Evolutionary conservation across 441 rosid species (phyloP), one percentile per base, ranked within the genome.

Genomic region (Macaranga tanarius): DNA sequence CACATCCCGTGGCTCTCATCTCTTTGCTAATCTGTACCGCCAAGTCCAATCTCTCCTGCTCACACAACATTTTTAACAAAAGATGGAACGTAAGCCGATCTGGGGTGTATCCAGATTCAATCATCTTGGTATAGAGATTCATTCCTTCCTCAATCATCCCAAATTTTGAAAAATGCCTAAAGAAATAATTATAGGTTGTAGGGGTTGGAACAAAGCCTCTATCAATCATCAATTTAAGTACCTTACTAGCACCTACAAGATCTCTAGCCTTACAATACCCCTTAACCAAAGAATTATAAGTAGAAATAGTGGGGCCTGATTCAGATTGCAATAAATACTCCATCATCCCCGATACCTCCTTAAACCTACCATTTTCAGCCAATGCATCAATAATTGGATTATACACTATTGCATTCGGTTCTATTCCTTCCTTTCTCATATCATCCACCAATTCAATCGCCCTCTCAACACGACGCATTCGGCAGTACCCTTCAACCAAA

Each of bases 261-360:
- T 95, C 86, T 67, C 83, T 87, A 1, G 91, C 92, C 84, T 91
- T 89, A 76, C 96, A 91, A 71, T 83, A 86, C 48, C 92, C 90
- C 83, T 91, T 90, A 26, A 92, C 91, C 55, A 91, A 84, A n/a
- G 98, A 95, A 81, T 90, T 91, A 77, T 90, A 91, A 25, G 92
- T 92, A 67, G 89, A 82, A 61, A 92, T 75, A 0, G 86, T 85
- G 45, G 98, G 99, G 64, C 92, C 95, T 0, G 88, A 81, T 64
- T 84, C 93, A 58, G 88, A 87, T 20, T 88, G 62, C 34, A 81
- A 79, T 78, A 90, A 84, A 71, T 80, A 82, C 72, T 92, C 96
- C 87, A 91, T 82, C 90, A 88, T 88, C 69, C 87, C 83, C 23
- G 78, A 72, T 15, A 81, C 94, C 82, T 91, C 96, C 76, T 84